Base-by-base conservation (phyloP, 805 yeast genomes). In the Kuraishia cidri region DNA sequence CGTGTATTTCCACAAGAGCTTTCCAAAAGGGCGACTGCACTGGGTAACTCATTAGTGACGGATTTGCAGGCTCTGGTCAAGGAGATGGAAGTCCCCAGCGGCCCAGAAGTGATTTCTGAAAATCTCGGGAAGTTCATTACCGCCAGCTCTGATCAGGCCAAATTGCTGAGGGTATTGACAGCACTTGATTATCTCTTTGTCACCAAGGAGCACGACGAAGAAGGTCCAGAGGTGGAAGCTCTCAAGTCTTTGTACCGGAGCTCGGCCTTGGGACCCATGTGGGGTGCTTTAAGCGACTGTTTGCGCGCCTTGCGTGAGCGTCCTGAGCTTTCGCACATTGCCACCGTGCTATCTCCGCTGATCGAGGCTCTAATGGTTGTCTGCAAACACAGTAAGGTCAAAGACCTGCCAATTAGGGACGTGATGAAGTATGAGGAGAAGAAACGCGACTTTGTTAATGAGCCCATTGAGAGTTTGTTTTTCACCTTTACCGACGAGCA, bases 331-430 rank as follows among this genome's bases (percentile, higher is more conserved):
- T 60, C 72, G 15, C 75, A 75, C 29, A 73, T 85, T 29, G 87
- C 95, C 0, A 80, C 94, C 1, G 79, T 84, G 1, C 57, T 88
- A 16, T 62, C 90, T 16, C 97, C 97, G 0, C 56, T 87, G 39
- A 85, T 90, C 39, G 98, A 90, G 52, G 78, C 95, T 0, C 63
- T 92, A 36, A 86, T 92, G 94, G 95, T 90, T 31, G 92, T 92
- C n/a, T 87, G 95, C 57, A 88, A 88, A 48, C 94, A 84, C 47
- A 74, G 85, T 43, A 71, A 71, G 39, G 78, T 75, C 26, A 70
- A 67, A 46, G 79, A 72, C 33, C 56, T 67, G 36, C 78, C 64
- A 40, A 60, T 66, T 6, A 68, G 72, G 36, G 84, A 75, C 36
- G 54, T 64, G 21, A 45, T 69, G 37, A 78, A 74, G 45, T 81